Conservation (phyloP, 192 early-diverging fungal genomes). For the Coemansia sp. region DNA sequence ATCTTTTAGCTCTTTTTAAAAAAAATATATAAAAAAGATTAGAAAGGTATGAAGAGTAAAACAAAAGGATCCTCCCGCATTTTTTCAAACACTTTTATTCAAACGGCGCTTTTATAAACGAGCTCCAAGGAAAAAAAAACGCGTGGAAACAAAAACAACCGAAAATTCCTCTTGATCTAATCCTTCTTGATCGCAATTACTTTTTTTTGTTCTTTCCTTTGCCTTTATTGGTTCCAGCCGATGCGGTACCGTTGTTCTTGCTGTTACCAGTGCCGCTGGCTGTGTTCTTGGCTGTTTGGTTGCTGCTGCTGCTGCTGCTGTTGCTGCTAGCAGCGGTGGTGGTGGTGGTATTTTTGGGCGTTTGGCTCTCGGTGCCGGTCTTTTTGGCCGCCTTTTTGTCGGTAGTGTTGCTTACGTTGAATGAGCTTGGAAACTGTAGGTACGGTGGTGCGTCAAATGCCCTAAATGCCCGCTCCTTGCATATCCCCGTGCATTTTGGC, state of each 20-base stretch:
- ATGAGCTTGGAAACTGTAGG: slow-evolving; percentile 27
- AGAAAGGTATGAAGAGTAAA: not conserved
- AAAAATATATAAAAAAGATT: not conserved
- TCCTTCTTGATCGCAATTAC: not conserved
- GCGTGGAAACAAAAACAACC: not conserved
- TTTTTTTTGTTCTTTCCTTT: slow-evolving; percentile 5
- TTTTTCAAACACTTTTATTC: too few relatives aligned
- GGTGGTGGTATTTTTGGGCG: too few relatives aligned
- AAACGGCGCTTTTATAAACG: too few relatives aligned
- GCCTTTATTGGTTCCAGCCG: not conserved
- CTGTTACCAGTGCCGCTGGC: not conserved
- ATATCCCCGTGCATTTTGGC: slow-evolving; percentile 52
- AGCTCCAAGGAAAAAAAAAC: not conserved
- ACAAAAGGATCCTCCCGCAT: not conserved
- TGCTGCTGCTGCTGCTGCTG: not conserved
- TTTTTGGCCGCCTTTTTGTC: not conserved
- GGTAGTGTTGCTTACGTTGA: slow-evolving; percentile 6
- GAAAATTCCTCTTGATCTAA: not conserved
- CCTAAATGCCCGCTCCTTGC: slow-evolving; percentile 32
- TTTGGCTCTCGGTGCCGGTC: not conserved
- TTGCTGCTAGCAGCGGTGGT: too few relatives aligned
- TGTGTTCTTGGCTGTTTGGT: not conserved
- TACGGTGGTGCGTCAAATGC: slow-evolving; percentile 31
- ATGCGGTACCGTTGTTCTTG: not conserved
- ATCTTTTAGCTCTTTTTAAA: not conserved